These are phyloP conservation scores for Fusarium sp. DNA, from an alignment of 2,329 filamentous ascomycete species.

Conservation along the genomic window DNA sequence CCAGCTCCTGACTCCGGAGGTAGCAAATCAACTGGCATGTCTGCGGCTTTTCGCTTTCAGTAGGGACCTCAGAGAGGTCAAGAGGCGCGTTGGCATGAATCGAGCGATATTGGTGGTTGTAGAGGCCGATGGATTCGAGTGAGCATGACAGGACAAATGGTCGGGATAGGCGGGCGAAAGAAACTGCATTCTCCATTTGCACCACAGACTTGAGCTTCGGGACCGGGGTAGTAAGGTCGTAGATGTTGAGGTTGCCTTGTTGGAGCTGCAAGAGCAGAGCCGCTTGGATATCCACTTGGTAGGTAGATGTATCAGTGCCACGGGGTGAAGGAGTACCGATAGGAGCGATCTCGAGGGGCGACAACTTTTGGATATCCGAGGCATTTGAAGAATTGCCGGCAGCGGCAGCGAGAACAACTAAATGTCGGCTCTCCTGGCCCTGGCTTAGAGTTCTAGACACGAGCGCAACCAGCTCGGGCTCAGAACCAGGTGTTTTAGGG, in stretches of 20 bases:
- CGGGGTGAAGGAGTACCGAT: constrained; percentile 44
- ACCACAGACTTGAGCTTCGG: constrained; percentile 70
- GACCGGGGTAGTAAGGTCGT: constrained; percentile 71
- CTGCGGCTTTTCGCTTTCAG: constrained; percentile 50
- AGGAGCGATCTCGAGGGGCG: constrained; percentile 55
- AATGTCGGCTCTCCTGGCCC: constrained; percentile 46
- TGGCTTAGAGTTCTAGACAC: constrained; percentile 55
- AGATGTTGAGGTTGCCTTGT: constrained; percentile 66
- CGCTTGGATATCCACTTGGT: constrained; percentile 70
- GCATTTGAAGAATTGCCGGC: constrained; percentile 38
- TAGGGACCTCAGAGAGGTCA: constrained; percentile 55
- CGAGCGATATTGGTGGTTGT: constrained; percentile 76
- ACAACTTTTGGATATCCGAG: constrained; percentile 50
- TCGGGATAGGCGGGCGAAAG: constrained; percentile 74
- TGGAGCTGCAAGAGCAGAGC: constrained; percentile 72
- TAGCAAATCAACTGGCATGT: constrained; percentile 66
- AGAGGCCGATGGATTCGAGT: constrained; percentile 66
- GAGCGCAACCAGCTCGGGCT: constrained; percentile 65
- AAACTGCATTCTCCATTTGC: constrained; percentile 62
- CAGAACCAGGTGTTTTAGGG: constrained; percentile 57
- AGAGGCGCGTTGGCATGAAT: constrained; percentile 63
- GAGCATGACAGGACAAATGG: constrained; percentile 74
- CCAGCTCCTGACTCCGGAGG: constrained; percentile 73
- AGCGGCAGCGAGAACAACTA: constrained; percentile 49
- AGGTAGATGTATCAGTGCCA: constrained; percentile 46